These are phyloP conservation scores for Miscanthus lutarioriparius DNA, from an alignment of 176 grass and related monocot species.

Conservation along the genomic window DNA sequence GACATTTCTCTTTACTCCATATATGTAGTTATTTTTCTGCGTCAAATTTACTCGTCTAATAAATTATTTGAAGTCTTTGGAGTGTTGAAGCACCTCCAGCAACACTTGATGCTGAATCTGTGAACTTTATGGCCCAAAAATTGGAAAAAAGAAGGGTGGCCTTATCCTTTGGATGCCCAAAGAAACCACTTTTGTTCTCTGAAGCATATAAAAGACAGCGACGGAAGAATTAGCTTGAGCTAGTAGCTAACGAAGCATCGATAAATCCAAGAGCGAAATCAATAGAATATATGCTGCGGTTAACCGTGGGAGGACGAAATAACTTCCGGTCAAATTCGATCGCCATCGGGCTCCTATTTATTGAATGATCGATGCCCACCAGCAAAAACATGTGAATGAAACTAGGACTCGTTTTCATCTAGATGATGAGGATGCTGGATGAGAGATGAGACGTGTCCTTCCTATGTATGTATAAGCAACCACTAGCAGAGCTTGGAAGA, in stretches of 20 bases:
- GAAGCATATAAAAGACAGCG: conserved; percentile 6
- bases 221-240: conserved; percentile 1
- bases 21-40: not conserved
- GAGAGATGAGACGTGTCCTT: conserved; percentile 38
- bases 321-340: conserved; percentile 62
- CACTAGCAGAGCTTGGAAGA: conserved; percentile 59
- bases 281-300: conserved; percentile 2
- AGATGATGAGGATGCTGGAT: conserved; percentile 35
- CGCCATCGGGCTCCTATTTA: conserved; percentile 49
- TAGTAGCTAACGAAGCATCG: not conserved
- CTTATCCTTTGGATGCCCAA: not conserved
- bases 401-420: conserved; percentile 49
- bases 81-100: not conserved
- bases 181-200: conserved; percentile 3
- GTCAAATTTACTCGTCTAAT: not conserved
- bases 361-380: conserved; percentile 27
- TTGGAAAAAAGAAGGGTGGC: not conserved
- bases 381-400: conserved; percentile 49
- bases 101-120: not conserved
- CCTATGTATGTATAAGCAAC: conserved; percentile 33
- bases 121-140: not conserved
- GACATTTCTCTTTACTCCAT: not conserved
- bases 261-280: not conserved
- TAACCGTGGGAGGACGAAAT: conserved; percentile 26
- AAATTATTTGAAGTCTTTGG: not conserved